Conservation (phyloP, 202 grass and related monocot species). For the Setaria italica region DNA sequence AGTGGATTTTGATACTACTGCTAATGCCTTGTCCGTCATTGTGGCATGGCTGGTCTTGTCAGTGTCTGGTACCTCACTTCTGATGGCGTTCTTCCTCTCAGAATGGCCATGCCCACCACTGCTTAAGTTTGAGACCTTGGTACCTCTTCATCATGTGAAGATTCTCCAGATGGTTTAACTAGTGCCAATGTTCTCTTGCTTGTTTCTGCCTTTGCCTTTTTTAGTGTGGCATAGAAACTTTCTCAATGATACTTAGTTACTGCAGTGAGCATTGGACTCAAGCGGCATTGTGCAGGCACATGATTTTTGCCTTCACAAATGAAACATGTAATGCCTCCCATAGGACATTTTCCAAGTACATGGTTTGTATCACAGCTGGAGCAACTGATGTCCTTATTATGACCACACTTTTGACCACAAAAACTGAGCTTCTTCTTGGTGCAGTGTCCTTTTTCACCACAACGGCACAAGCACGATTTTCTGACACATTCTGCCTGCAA, state of each 20-base stretch:
- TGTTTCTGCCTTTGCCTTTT: conserved; percentile 8
- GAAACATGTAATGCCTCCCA: conserved; percentile 41
- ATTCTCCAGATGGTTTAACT: conserved; percentile 2
- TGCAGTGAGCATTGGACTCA: conserved; percentile 24
- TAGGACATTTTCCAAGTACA: conserved; percentile 30
- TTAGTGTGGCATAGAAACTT: conserved; percentile 6
- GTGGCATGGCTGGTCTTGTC: background rate
- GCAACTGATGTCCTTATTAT: conserved; percentile 21
- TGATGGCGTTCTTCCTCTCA: background rate
- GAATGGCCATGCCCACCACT: background rate
- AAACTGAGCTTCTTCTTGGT: background rate
- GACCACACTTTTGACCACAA: background rate
- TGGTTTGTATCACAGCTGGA: conserved; percentile 33
- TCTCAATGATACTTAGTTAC: conserved; percentile 32
- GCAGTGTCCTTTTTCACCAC: conserved; percentile 43
- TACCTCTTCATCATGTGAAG: conserved; percentile 6
- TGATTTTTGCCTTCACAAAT: conserved; percentile 39
- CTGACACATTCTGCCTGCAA: conserved; percentile 24
- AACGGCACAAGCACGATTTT: conserved; percentile 33
- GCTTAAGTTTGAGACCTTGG: background rate
- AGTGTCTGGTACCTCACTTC: background rate
- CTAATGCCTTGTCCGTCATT: background rate
- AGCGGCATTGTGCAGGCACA: conserved; percentile 34
- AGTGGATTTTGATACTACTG: background rate
- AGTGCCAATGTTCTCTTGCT: background rate